Evolutionary conservation across 2,329 filamentous ascomycete species (phyloP).

Genomic region (Whalleya microplaca): DNA sequence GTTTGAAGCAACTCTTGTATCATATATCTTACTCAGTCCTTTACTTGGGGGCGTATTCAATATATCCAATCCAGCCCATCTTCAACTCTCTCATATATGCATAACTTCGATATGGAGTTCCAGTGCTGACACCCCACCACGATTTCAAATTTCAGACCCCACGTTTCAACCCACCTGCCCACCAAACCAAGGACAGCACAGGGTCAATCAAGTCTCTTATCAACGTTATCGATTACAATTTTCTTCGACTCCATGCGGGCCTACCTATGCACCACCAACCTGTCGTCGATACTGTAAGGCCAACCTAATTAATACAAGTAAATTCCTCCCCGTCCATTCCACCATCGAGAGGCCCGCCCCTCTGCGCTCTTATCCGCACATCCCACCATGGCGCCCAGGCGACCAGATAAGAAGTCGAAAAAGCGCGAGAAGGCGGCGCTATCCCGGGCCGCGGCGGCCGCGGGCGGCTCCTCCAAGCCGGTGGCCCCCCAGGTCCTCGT

Average conservation of each 20-base stretch:
- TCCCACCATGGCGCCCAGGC: slow-evolving; percentile 36
- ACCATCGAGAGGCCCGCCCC: background rate
- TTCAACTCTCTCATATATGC: background rate
- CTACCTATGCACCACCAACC: slow-evolving; percentile 3
- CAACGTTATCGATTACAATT: slow-evolving; percentile 34
- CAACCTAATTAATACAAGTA: too few species aligned
- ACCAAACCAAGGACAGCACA: too few species aligned
- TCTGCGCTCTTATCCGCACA: background rate
- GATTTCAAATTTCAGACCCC: background rate
- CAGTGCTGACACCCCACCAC: background rate
- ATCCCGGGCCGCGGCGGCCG: slow-evolving; percentile 31
- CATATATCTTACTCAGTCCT: too few species aligned
- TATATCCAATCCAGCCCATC: background rate
- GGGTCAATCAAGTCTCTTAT: slow-evolving; percentile 18
- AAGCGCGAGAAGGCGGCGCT: slow-evolving; percentile 32
- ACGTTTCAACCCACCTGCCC: slow-evolving; percentile 2
- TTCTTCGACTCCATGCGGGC: slow-evolving; percentile 17
- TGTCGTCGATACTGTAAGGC: background rate
- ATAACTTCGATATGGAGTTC: background rate
- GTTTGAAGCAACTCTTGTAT: too few species aligned
- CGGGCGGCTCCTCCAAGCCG: slow-evolving; percentile 26
- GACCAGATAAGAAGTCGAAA: slow-evolving; percentile 39
- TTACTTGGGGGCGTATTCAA: too few species aligned
- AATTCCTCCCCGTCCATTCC: background rate
- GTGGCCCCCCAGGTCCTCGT: slow-evolving; percentile 38